Conservation (phyloP, 129 eudicot species). For the Lactuca saligna region DNA sequence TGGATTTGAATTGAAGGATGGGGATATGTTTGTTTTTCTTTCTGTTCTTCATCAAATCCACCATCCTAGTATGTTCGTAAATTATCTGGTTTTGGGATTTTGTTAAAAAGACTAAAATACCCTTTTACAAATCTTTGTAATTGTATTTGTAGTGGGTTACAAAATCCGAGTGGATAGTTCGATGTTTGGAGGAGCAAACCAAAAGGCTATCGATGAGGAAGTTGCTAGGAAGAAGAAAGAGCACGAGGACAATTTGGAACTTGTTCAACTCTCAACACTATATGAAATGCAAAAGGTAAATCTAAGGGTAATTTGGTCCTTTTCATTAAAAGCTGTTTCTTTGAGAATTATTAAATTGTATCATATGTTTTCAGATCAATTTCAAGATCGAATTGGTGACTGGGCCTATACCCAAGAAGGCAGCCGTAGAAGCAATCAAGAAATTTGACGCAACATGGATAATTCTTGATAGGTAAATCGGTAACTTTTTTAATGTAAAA, state of each 20-base stretch:
- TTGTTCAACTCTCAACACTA: constrained; percentile 34
- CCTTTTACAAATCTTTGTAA: constrained; percentile 5
- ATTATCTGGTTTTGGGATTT: background rate
- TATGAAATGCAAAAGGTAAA: constrained; percentile 40
- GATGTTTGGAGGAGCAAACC: constrained; percentile 44
- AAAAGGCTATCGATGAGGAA: constrained; percentile 32
- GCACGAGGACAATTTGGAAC: constrained; percentile 29
- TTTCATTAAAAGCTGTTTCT: background rate
- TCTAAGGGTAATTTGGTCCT: background rate
- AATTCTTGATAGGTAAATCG: constrained; percentile 46
- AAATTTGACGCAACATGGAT: constrained; percentile 45
- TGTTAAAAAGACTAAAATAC: background rate
- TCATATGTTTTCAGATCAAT: constrained; percentile 27
- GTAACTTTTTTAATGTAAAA: background rate
- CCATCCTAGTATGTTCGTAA: constrained; percentile 29
- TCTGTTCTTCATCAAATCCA: constrained; percentile 37
- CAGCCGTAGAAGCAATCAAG: constrained; percentile 36
- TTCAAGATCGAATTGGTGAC: constrained; percentile 42
- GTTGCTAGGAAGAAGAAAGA: constrained; percentile 44
- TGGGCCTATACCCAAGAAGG: constrained; percentile 41
- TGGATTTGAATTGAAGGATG: constrained; percentile 40
- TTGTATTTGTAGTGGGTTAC: constrained; percentile 46
- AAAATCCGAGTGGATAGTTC: constrained; percentile 44
- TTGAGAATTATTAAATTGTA: background rate
- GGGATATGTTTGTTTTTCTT: constrained; percentile 40